A percentile compares a stretch with the other conserved stretches of the same genome.
Conservation (phyloP, 1,139 yeast genomes). For the Protomyces inundatus region DNA sequence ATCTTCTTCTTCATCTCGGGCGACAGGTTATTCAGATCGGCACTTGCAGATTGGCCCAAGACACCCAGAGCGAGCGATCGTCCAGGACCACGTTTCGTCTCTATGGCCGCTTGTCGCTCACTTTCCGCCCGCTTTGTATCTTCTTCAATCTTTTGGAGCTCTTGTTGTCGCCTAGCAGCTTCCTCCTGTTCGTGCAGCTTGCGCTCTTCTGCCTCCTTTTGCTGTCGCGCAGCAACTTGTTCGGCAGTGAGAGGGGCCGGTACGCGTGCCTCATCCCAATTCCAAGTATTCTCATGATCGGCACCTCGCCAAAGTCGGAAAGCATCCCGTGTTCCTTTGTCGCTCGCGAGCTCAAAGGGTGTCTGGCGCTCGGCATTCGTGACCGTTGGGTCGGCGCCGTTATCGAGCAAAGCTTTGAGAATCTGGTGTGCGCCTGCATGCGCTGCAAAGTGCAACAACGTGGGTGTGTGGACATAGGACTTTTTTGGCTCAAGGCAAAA, state of each 20-base stretch:
- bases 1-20: conserved; percentile 70
- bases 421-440: conserved; percentile 62
- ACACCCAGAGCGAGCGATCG: conserved; percentile 33
- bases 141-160: conserved; percentile 35
- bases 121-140: conserved; percentile 35
- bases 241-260: conserved; percentile 62
- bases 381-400: conserved; percentile 67
- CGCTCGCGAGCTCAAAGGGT: conserved; percentile 54
- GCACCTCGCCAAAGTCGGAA: conserved; percentile 65
- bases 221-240: conserved; percentile 49
- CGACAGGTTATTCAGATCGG: conserved; percentile 43
- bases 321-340: conserved; percentile 46
- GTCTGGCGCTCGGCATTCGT: conserved; percentile 54
- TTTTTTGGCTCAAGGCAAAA: conserved; percentile 53
- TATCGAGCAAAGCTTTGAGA: conserved; percentile 58
- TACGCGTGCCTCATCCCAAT: conserved; percentile 67
- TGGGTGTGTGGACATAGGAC: conserved; percentile 57
- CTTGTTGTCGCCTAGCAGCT: conserved; percentile 35
- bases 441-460: conserved; percentile 74
- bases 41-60: conserved; percentile 22
- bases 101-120: conserved; percentile 31
- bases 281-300: conserved; percentile 58
- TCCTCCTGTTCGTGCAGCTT: conserved; percentile 40
- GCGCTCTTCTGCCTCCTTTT: conserved; percentile 42
- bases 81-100: conserved; percentile 33